A percentile compares a stretch with the other conserved stretches of the same genome.
These are phyloP conservation scores for Salvia rosmarinus DNA, from an alignment of 257 asterid species.

Conservation along the genomic window DNA sequence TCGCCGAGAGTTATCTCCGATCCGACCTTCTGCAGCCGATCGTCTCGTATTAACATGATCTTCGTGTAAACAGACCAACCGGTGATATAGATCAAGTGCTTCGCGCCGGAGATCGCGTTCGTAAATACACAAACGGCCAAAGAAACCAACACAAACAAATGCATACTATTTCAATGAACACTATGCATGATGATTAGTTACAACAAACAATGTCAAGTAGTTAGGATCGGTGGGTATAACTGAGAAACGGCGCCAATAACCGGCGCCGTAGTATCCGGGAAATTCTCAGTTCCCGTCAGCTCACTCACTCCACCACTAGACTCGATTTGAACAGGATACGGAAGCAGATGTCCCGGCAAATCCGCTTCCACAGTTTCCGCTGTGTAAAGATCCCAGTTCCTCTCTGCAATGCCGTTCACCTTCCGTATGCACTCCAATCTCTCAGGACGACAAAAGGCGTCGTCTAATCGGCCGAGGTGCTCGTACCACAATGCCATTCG, in stretches of 20 bases:
- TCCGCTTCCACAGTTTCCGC: slow-evolving; percentile 26
- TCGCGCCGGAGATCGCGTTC: slow-evolving; percentile 33
- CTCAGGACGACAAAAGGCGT: slow-evolving; percentile 27
- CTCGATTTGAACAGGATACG: slow-evolving; percentile 31
- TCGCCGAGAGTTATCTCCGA: slow-evolving; percentile 36
- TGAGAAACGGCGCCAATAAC: slow-evolving; percentile 33
- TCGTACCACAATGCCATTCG: slow-evolving; percentile 48
- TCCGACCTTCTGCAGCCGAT: slow-evolving; percentile 27
- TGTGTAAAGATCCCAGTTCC: slow-evolving; percentile 37
- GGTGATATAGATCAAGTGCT: slow-evolving; percentile 41
- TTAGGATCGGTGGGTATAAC: slow-evolving; percentile 35
- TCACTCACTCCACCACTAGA: slow-evolving; percentile 25
- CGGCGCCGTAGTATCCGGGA: slow-evolving; percentile 35
- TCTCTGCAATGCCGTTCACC: slow-evolving; percentile 35
- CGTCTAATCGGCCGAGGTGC: slow-evolving; percentile 38
- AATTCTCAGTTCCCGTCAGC: slow-evolving; percentile 27
- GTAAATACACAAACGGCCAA: too few species aligned
- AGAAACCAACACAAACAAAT: too few species aligned
- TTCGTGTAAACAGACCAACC: slow-evolving; percentile 45
- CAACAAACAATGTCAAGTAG: slow-evolving; percentile 25
- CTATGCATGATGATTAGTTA: too few species aligned
- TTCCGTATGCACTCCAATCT: slow-evolving; percentile 40
- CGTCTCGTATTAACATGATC: slow-evolving; percentile 39
- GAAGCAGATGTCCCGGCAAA: slow-evolving; percentile 38
- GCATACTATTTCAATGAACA: too few species aligned